Evolutionary conservation across 2,329 filamentous ascomycete species (phyloP).

Genomic region (Daldinia eschscholtzii): DNA sequence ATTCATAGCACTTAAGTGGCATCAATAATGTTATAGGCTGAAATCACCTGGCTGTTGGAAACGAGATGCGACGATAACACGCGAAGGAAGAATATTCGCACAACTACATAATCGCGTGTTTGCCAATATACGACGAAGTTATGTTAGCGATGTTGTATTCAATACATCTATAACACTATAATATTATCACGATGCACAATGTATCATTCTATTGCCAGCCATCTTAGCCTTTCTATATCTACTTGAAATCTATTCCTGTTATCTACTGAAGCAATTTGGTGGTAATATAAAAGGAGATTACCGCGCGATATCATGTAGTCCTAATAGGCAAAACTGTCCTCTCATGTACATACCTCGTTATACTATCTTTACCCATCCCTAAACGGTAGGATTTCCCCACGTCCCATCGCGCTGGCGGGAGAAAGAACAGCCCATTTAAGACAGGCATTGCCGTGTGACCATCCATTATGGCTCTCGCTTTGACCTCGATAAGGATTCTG

Average conservation of each 20-base stretch:
- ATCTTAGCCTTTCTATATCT: too few species aligned
- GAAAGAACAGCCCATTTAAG: conserved; percentile 28
- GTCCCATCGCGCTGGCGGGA: conserved; percentile 18
- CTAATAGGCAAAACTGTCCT: conserved; percentile 34
- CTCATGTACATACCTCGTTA: conserved; percentile 16
- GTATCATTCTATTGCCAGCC: too few species aligned
- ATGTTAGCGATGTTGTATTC: not conserved
- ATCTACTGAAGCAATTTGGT: not conserved
- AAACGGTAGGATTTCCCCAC: conserved; percentile 37
- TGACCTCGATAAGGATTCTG: conserved; percentile 21
- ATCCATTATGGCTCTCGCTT: conserved; percentile 8
- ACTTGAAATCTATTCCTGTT: not conserved
- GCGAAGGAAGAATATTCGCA: too few species aligned
- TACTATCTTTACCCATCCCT: conserved; percentile 6
- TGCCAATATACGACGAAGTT: not conserved
- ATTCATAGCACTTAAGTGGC: too few species aligned
- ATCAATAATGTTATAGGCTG: too few species aligned
- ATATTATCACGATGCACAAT: too few species aligned
- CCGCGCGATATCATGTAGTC: not conserved
- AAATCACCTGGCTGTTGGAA: too few species aligned
- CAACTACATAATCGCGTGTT: too few species aligned
- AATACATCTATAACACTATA: too few species aligned
- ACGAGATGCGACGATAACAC: too few species aligned
- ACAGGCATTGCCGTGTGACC: conserved; percentile 13
- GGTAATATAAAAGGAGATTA: not conserved